Evolutionary conservation across 371 early-diverging fungal species (phyloP), one percentile per base, ranked within the genome.

Genomic region (Rozella allomycis): DNA sequence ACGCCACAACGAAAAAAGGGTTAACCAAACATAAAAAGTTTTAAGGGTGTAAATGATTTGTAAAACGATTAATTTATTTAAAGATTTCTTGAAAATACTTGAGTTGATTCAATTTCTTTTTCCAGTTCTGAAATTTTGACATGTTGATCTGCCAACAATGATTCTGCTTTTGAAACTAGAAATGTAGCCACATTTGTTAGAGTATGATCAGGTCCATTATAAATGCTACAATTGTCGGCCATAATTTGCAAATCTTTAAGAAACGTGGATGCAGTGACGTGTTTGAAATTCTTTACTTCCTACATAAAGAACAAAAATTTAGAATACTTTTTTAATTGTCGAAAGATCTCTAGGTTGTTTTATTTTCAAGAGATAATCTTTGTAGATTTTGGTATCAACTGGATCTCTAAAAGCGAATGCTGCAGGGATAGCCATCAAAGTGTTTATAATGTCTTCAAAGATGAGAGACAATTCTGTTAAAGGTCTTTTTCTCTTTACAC

Each of bases 311-410:
- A n/a, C 2, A 26, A 19, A 6, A 2, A 8, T 30, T 9, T 10
- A 3, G 16, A 25, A 19, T 38, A 49, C 50, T 25, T 56, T 49
- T 12, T 43, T 34, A 26, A 65, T 59, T 28, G 49, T 41, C 26
- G 51, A 45, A 19, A 65, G 31, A 17, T 46, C 48, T 25, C 40
- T 51, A 3, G 64, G 64, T 1, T 30, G 34, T 37, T 39, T 37
- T 6, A 65, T 42, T 13, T 45, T 31, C 7, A 4, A 34, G 30
- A 49, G 45, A 34, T 63, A 65, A 25, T 53, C 60, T 4, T 47
- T 45, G 18, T 52, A 38, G 8, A 40, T 23, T 20, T 37, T 32
- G 18, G 38, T 33, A 10, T 41, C 38, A 0, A 58, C 54, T 16
- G 54, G 53, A 22, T 16, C 19, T 22, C 45, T 37, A 35, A 62